A percentile compares a stretch with the other conserved stretches of the same genome.
These are phyloP conservation scores for Rugonectria rugulosa DNA, from an alignment of 2,329 filamentous ascomycete species.

Conservation along the genomic window DNA sequence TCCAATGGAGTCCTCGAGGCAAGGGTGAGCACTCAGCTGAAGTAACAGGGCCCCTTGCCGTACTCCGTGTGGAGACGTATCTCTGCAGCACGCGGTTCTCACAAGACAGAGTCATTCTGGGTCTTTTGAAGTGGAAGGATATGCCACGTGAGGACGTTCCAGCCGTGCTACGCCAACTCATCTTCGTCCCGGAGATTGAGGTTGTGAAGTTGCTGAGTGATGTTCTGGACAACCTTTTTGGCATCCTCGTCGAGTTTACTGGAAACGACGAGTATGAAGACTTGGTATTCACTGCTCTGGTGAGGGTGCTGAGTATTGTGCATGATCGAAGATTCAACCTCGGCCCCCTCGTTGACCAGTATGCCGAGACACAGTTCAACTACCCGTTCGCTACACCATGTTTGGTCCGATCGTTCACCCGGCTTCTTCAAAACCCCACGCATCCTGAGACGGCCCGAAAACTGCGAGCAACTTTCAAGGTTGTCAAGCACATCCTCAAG, in stretches of 20 bases:
- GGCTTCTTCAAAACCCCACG: conserved; percentile 81
- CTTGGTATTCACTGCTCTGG: conserved; percentile 86
- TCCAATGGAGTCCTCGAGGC: conserved; percentile 78
- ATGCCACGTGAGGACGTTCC: conserved; percentile 75
- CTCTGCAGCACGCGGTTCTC: conserved; percentile 95
- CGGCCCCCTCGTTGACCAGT: conserved; percentile 88
- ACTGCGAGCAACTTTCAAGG: conserved; percentile 91
- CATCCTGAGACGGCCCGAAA: conserved; percentile 85
- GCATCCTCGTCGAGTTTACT: conserved; percentile 88
- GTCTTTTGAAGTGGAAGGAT: conserved; percentile 87
- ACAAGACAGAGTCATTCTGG: conserved; percentile 86
- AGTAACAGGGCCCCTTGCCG: conserved; percentile 80
- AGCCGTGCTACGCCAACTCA: conserved; percentile 78
- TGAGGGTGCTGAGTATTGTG: conserved; percentile 90
- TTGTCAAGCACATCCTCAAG: conserved; percentile 89
- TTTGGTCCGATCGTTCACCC: conserved; percentile 84
- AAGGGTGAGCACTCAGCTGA: conserved; percentile 75
- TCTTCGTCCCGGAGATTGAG: conserved; percentile 96
- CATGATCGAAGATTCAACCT: conserved; percentile 95
- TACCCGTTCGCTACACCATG: conserved; percentile 93
- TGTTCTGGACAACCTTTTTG: conserved; percentile 90
- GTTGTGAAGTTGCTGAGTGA: conserved; percentile 92
- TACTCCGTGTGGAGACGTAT: conserved; percentile 81
- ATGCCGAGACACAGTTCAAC: conserved; percentile 87
- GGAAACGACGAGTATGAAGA: conserved; percentile 93